Evolutionary conservation across 1,284 basidiomycete species (phyloP), one percentile per base, ranked within the genome.

Genomic region (Puccinia brachypodii): DNA sequence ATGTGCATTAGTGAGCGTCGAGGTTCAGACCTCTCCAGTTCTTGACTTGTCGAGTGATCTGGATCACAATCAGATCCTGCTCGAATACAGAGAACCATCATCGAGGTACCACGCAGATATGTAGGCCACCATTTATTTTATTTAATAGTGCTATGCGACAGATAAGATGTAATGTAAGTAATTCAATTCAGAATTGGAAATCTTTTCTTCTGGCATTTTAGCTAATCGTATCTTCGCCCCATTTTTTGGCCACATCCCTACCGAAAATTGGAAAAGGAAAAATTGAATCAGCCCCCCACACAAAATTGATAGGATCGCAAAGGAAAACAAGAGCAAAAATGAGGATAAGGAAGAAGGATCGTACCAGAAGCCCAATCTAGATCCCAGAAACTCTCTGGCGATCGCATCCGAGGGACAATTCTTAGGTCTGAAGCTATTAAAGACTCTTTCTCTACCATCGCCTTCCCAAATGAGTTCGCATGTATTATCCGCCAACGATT

Each of bases 381-480:
- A 81, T 66, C 79, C 79, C 42, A 81, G 75, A 75, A 81, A 81
- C 25, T 81, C 79, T 60, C 58, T 74, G 1, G 79, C 79, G 40
- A 91, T 89, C 31, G 89, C 87, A 87, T 99, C 96, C 7, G 92
- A 93, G 69, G 94, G 94, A 84, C 93, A 95, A 82, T 91, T 92
- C 87, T 92, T 92, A 47, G 92, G 91, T 85, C 92, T 92, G 88
- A 97, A 96, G 74, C 89, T 89, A 85, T 88, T 91, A 87, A 96
- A 98, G 50, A 90, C 89, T 47, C 94, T 89, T 83, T 98, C 94
- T 56, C 94, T 89, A 69, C 97, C 87, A 74, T 92, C 90, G 14
- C 97, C 96, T 86, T 97, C 94, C 93, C 96, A 99, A 7, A 99
- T 91, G 69, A 97, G 87, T 85, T 92, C 92, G 87, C 96, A 99